Evolutionary conservation across 805 yeast species (phyloP).

Genomic region (Candida wancherniae): DNA sequence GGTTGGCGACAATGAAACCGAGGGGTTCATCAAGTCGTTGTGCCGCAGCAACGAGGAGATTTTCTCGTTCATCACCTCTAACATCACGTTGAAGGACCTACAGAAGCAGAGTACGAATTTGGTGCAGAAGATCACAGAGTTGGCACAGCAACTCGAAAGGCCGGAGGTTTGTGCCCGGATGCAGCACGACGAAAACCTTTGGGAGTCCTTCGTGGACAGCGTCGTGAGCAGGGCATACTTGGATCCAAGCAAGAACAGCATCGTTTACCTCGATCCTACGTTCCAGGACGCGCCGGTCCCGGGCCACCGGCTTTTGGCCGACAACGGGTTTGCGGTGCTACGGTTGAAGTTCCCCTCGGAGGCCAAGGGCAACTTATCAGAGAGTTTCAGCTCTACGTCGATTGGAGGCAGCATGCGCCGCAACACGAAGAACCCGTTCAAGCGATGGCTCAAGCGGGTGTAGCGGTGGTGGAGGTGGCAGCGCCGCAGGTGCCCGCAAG

Average conservation of each 20-base stretch:
- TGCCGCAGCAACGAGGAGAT: constrained; percentile 26
- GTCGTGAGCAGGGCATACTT: constrained; percentile 27
- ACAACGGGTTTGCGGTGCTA: constrained; percentile 28
- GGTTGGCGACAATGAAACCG: constrained; percentile 43
- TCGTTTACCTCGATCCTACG: constrained; percentile 27
- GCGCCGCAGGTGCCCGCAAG: background rate
- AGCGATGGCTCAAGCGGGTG: constrained; percentile 33
- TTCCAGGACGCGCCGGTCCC: constrained; percentile 19
- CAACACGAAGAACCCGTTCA: constrained; percentile 34
- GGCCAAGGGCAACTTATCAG: constrained; percentile 9
- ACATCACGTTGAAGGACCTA: constrained; percentile 39
- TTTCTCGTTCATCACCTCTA: constrained; percentile 38
- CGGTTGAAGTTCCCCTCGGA: constrained; percentile 29
- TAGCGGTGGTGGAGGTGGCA: background rate
- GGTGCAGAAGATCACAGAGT: constrained; percentile 24
- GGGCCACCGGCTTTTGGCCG: constrained; percentile 25
- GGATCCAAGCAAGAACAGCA: constrained; percentile 27
- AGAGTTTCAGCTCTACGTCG: constrained; percentile 22
- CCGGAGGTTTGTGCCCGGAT: constrained; percentile 30
- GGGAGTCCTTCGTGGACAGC: constrained; percentile 34
- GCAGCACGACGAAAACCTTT: constrained; percentile 21
- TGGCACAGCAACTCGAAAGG: constrained; percentile 27
- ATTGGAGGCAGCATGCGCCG: constrained; percentile 21
- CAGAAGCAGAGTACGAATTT: constrained; percentile 37
- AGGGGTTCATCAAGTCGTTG: constrained; percentile 49